Base-by-base conservation (phyloP, 352 stramenopile species). In the Globisporangium irregulare region DNA sequence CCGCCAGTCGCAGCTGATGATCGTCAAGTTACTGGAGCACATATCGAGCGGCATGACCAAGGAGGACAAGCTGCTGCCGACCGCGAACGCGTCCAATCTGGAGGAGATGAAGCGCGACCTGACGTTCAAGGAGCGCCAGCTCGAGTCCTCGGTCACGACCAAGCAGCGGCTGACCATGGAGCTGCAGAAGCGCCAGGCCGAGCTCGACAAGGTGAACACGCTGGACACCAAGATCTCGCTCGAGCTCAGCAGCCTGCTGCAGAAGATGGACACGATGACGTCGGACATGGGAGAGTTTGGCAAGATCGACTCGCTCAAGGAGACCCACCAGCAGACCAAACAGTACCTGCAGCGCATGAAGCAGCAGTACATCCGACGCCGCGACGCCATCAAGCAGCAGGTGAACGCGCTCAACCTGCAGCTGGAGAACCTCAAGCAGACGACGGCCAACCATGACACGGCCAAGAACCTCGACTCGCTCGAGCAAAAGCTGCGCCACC, bases 131-230 rank as follows among this genome's bases (percentile, higher is more conserved):
- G 89, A 98, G 73, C 84, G 86, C 18, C 92, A 98, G 68, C 84
- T 98, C n/a, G 92, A 97, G 74, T 96, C 82, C 7, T 92, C 85
- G 20, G 76, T 95, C 53, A 87, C 88, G 29, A 98, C 92, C 6
- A 97, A 96, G 77, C 82, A 93, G 66, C 83, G 91, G 1, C 78
- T 98, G 18, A 75, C 85, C 38, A 85, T 90, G 74, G 90, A 98
- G 68, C 76, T 96, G 3, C 80, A 89, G 63, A 97, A 97, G 70
- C 87, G 92, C 4, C 87, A 95, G 65, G 77, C 80, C 5, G 92
- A 98, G 70, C 82, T 97, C 43, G 86, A 92, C 51, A 98, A 97
- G 71, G 91, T 97, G 18, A 95, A 97, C 73, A 97, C 86, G 27
- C 74, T 97, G 9, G 92, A 98, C 68, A 79, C 80, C 24, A 97